Conservation (phyloP, 257 asterid genomes). For the Solanum chmielewskii region DNA sequence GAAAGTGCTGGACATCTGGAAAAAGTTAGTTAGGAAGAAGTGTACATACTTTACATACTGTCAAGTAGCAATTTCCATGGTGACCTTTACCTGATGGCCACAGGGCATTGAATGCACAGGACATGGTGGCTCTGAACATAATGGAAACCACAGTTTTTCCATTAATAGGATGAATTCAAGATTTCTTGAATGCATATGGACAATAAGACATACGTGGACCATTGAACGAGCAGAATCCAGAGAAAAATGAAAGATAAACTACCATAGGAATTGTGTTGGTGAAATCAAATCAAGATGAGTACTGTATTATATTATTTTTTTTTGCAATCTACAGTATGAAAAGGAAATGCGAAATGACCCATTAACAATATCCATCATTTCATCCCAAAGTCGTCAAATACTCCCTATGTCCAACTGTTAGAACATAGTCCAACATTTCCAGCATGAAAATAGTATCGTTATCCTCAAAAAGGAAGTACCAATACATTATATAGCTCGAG, state of each 20-base stretch:
- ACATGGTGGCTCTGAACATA: neutral
- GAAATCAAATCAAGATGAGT: neutral
- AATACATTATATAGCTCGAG: neutral
- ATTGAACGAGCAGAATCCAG: neutral
- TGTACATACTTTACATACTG: neutral
- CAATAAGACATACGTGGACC: neutral
- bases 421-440: neutral
- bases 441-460: neutral
- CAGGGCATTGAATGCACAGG: neutral
- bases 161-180: neutral
- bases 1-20: neutral
- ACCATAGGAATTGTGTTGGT: neutral
- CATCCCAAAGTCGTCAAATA: neutral
- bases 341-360: neutral
- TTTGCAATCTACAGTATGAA: neutral
- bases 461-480: neutral
- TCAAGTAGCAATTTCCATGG: neutral
- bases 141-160: neutral
- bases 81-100: neutral
- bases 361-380: neutral
- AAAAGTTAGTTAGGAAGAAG: neutral
- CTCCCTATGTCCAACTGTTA: neutral
- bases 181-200: neutral
- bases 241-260: neutral
- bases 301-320: neutral